A percentile compares a stretch with the other conserved stretches of the same genome.
Conservation (phyloP, 257 asterid species). For the Scutellaria baicalensis region DNA sequence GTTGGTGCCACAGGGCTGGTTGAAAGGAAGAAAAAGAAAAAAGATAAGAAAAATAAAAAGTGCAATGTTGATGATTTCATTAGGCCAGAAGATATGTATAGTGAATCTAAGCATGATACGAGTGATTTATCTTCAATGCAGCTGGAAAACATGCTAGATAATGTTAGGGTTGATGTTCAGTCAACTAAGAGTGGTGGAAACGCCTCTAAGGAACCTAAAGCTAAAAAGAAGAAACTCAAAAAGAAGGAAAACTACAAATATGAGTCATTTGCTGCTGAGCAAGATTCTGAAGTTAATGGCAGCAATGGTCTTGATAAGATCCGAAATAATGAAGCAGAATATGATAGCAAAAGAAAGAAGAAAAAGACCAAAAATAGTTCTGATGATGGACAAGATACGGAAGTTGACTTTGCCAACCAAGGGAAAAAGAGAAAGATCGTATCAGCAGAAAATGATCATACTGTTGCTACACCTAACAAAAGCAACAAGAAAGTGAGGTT, state of each 20-base stretch:
- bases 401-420: not conserved
- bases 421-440: conserved; percentile 17
- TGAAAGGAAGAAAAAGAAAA: conserved; percentile 24
- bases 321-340: not conserved
- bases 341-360: conserved; percentile 14
- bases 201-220: conserved; percentile 3
- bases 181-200: not conserved
- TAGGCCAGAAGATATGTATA: not conserved
- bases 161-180: conserved; percentile 3
- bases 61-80: conserved; percentile 1
- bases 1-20: not conserved
- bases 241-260: conserved; percentile 10
- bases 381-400: conserved; percentile 1
- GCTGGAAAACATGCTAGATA: conserved; percentile 2
- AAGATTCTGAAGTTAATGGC: conserved; percentile 8
- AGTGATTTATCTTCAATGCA: conserved; percentile 12
- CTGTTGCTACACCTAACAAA: conserved; percentile 18
- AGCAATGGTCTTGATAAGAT: conserved; percentile 3
- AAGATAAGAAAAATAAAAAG: conserved; percentile 1
- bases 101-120: conserved; percentile 5
- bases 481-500: conserved; percentile 43
- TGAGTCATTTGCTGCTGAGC: conserved; percentile 8
- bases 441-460: conserved; percentile 8
- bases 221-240: conserved; percentile 16
- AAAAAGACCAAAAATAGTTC: not conserved